A percentile compares a stretch with the other conserved stretches of the same genome.
Conservation (phyloP, 2,329 filamentous ascomycete genomes). For the Corinectria fuckeliana region DNA sequence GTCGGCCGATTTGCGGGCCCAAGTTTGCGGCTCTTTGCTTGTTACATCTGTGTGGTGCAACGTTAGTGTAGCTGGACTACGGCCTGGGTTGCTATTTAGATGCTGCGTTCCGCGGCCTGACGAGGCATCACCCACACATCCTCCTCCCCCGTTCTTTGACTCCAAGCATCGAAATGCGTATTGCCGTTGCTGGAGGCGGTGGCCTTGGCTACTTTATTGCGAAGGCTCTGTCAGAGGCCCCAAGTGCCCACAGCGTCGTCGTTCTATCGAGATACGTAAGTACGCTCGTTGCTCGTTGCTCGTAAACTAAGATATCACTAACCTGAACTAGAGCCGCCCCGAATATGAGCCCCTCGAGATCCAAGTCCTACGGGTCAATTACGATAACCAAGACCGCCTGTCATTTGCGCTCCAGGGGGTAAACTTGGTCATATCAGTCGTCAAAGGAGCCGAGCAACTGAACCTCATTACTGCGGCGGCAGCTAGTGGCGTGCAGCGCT, state of each 20-base stretch:
- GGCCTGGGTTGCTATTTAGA: slow-evolving; percentile 32
- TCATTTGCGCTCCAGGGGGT: slow-evolving; percentile 72
- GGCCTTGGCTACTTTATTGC: slow-evolving; percentile 54
- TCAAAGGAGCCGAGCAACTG: slow-evolving; percentile 70
- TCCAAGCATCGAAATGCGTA: slow-evolving; percentile 51
- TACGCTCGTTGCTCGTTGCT: not conserved
- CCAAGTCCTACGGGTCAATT: slow-evolving; percentile 74
- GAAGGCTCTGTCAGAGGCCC: slow-evolving; percentile 61
- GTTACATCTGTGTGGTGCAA: slow-evolving; percentile 14
- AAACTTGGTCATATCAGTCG: slow-evolving; percentile 77
- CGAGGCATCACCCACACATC: slow-evolving; percentile 21
- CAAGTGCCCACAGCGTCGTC: slow-evolving; percentile 70
- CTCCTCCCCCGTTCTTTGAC: not conserved
- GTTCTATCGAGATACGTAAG: slow-evolving; percentile 66
- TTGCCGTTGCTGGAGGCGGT: slow-evolving; percentile 55
- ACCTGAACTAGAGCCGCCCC: slow-evolving; percentile 55
- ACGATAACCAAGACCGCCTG: slow-evolving; percentile 63
- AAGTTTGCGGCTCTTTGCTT: slow-evolving; percentile 30
- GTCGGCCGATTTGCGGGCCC: slow-evolving; percentile 19
- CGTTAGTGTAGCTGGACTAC: not conserved
- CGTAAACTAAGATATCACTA: slow-evolving; percentile 13
- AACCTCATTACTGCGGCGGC: slow-evolving; percentile 76
- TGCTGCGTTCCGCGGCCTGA: slow-evolving; percentile 12
- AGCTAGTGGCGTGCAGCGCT: slow-evolving; percentile 67
- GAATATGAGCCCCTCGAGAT: slow-evolving; percentile 63